Percentiles rank a stretch among this genome's conserved stretches.
Conservation (phyloP, 495 filamentous ascomycete genomes). For the Usnea hakonensis region DNA sequence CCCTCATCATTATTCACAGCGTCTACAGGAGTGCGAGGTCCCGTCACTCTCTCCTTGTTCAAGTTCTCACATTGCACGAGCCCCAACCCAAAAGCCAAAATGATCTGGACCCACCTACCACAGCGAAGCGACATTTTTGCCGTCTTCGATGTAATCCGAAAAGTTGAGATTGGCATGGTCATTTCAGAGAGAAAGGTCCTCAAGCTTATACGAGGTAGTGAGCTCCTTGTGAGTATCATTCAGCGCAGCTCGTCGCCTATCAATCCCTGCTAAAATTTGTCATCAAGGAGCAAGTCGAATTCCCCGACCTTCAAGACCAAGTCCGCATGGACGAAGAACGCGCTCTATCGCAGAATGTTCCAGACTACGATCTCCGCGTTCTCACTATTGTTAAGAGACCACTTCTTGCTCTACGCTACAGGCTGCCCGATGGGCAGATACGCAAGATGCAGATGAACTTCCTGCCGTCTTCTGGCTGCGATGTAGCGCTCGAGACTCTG, state of each 20-base stretch:
- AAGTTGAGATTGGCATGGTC: constrained; percentile 6
- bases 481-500: constrained; percentile 10
- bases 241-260: neutral
- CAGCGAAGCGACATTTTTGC: constrained; percentile 18
- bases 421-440: constrained; percentile 17
- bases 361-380: constrained; percentile 13
- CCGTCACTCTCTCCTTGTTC: constrained; percentile 16
- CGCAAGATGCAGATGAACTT: constrained; percentile 24
- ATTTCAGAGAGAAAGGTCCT: constrained; percentile 11
- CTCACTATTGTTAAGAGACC: constrained; percentile 16
- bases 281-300: constrained; percentile 21
- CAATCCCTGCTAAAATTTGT: neutral
- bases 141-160: constrained; percentile 21
- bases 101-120: constrained; percentile 20
- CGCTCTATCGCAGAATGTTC: constrained; percentile 9
- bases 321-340: constrained; percentile 14
- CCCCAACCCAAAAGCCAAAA: constrained; percentile 5
- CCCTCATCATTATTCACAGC: constrained; percentile 2
- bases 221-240: constrained; percentile 19
- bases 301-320: constrained; percentile 17
- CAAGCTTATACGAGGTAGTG: constrained; percentile 16
- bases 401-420: constrained; percentile 22
- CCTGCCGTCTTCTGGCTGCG: constrained; percentile 11
- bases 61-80: constrained; percentile 24
- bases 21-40: constrained; percentile 1